Evolutionary conservation across 2,329 filamentous ascomycete genomes (phyloP).

Genomic region (Colletotrichum liaoningense): DNA sequence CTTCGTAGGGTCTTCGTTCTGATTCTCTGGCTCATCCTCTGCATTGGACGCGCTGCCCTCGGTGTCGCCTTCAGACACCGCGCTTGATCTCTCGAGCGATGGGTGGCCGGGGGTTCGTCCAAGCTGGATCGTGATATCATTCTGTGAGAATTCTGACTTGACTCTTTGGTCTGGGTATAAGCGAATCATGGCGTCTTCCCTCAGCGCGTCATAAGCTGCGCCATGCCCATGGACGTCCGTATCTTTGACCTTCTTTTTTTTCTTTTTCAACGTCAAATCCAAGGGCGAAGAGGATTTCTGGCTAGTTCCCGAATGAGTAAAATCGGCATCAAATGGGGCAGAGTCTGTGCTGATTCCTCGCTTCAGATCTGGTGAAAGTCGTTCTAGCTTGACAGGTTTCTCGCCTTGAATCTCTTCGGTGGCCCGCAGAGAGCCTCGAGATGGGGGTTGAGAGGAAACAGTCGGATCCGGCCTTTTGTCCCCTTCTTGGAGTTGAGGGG

Average conservation of each 20-base stretch:
- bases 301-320: background rate
- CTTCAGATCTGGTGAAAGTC: background rate
- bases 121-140: background rate
- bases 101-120: too few species aligned
- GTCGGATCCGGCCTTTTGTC: background rate
- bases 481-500: background rate
- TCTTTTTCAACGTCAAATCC: background rate
- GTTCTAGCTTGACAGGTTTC: background rate
- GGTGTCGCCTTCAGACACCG: background rate
- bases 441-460: too few species aligned
- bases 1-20: background rate
- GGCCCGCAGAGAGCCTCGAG: too few species aligned
- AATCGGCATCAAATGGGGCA: too few species aligned
- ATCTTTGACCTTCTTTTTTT: background rate
- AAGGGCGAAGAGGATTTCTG: background rate
- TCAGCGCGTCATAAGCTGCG: background rate
- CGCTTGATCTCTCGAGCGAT: background rate
- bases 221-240: too few species aligned
- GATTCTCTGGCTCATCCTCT: background rate
- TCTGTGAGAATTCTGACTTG: background rate
- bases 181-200: background rate
- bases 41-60: background rate
- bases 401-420: background rate
- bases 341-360: background rate
- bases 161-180: fast-evolving